Percentiles rank a stretch among this genome's conserved stretches.
phyloP scores from a whole-genome alignment of 441 rosid genomes.

The Macaranga tanarius region DNA sequence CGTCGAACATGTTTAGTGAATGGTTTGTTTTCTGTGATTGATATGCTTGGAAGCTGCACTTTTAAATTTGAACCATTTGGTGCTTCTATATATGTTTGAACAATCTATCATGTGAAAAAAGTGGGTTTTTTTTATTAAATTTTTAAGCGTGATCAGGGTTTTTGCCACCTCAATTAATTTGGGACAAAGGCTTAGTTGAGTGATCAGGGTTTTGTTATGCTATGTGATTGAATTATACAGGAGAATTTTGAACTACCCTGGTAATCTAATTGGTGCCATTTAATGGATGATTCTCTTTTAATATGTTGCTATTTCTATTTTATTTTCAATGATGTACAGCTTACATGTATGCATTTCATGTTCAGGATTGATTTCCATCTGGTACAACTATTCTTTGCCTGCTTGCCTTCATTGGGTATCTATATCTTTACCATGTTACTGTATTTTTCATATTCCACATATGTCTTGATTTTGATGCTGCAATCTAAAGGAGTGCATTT shows the following conservation, averaged over 20 bases:
- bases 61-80: not conserved
- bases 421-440: constrained; percentile 18
- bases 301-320: not conserved
- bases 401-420: constrained; percentile 91
- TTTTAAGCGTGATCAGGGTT: too few species aligned
- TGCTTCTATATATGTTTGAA: not conserved
- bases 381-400: constrained; percentile 86
- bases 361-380: constrained; percentile 91
- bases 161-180: too few species aligned
- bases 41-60: not conserved
- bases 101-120: not conserved
- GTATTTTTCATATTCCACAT: constrained; percentile 15
- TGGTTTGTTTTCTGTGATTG: not conserved
- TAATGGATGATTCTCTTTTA: not conserved
- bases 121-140: too few species aligned
- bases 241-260: too few species aligned
- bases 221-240: not conserved
- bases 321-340: not conserved
- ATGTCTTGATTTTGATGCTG: constrained; percentile 21
- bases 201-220: not conserved
- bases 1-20: constrained; percentile 21
- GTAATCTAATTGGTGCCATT: not conserved
- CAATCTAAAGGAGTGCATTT: constrained; percentile 27
- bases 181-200: not conserved
- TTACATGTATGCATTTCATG: constrained; percentile 29